Conservation (phyloP, 768 basidiomycete genomes). For the Kwoniella shandongensis region DNA sequence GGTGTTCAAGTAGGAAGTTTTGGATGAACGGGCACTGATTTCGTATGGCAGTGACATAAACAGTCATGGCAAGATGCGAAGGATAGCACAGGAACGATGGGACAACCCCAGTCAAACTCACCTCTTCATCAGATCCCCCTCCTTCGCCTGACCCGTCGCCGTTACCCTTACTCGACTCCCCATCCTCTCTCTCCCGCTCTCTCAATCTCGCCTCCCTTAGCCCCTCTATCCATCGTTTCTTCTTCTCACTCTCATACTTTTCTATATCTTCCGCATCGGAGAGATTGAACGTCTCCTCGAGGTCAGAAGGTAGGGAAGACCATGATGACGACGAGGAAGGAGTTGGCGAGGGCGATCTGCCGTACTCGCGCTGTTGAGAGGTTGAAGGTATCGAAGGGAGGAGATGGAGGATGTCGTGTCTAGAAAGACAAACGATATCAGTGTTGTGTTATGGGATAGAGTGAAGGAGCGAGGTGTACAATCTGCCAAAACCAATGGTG, state of each 20-base stretch:
- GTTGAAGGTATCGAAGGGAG: conserved; percentile 57
- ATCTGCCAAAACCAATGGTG: too few species aligned
- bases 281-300: conserved; percentile 82
- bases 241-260: conserved; percentile 68
- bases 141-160: conserved; percentile 39
- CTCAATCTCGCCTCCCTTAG: conserved; percentile 65
- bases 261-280: conserved; percentile 63
- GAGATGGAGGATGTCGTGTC: conserved; percentile 78
- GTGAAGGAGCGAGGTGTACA: not conserved
- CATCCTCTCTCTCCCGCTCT: conserved; percentile 55
- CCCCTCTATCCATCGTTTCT: conserved; percentile 63
- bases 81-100: too few species aligned
- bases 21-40: too few species aligned
- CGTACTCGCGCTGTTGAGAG: not conserved
- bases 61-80: too few species aligned
- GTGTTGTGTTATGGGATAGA: not conserved
- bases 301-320: conserved; percentile 80
- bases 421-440: conserved; percentile 45
- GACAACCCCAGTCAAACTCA: too few species aligned
- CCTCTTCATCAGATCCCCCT: conserved; percentile 24
- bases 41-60: too few species aligned
- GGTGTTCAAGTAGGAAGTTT: too few species aligned
- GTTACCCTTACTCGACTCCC: conserved; percentile 72
- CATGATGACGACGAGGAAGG: conserved; percentile 58
- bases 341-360: conserved; percentile 50